Evolutionary conservation across 2,329 filamentous ascomycete genomes (phyloP).

Genomic region (Dryadomyces quercivorus): DNA sequence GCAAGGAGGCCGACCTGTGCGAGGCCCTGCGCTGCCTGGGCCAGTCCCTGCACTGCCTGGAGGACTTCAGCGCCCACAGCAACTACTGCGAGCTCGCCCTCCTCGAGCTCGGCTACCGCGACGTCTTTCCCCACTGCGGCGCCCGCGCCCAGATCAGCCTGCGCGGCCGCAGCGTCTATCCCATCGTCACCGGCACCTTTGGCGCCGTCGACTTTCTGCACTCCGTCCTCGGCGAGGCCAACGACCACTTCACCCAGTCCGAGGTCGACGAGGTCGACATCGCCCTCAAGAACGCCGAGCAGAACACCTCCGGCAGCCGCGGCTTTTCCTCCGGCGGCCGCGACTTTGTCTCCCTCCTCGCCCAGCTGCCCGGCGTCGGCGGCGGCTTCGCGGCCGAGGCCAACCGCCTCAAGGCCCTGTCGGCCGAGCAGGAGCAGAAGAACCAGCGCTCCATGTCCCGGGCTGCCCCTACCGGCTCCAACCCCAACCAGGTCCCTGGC

Average conservation of each 20-base stretch:
- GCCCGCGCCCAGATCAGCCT: constrained; percentile 51
- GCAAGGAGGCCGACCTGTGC: constrained; percentile 65
- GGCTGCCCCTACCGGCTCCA: constrained; percentile 21
- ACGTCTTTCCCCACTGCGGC: constrained; percentile 68
- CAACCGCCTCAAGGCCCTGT: constrained; percentile 44
- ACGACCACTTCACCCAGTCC: constrained; percentile 73
- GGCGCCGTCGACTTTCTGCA: constrained; percentile 77
- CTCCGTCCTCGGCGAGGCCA: constrained; percentile 62
- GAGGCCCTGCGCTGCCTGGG: constrained; percentile 68
- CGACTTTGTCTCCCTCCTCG: constrained; percentile 61
- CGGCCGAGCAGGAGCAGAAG: constrained; percentile 50
- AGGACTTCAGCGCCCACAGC: constrained; percentile 71
- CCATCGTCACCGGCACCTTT: constrained; percentile 60
- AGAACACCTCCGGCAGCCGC: constrained; percentile 21
- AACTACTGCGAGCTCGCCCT: constrained; percentile 74
- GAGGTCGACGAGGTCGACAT: constrained; percentile 72
- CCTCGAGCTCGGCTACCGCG: constrained; percentile 55
- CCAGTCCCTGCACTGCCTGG: constrained; percentile 64
- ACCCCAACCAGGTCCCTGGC: constrained; percentile 52
- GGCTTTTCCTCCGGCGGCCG: constrained; percentile 24
- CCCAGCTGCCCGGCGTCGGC: constrained; percentile 61
- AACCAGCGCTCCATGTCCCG: constrained; percentile 25
- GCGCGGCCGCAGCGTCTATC: constrained; percentile 55
- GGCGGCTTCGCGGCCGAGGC: constrained; percentile 56
- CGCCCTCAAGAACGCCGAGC: constrained; percentile 58